These are phyloP conservation scores for Fusarium phyllophilum DNA, from an alignment of 2,329 filamentous ascomycete genomes.

Conservation along the genomic window DNA sequence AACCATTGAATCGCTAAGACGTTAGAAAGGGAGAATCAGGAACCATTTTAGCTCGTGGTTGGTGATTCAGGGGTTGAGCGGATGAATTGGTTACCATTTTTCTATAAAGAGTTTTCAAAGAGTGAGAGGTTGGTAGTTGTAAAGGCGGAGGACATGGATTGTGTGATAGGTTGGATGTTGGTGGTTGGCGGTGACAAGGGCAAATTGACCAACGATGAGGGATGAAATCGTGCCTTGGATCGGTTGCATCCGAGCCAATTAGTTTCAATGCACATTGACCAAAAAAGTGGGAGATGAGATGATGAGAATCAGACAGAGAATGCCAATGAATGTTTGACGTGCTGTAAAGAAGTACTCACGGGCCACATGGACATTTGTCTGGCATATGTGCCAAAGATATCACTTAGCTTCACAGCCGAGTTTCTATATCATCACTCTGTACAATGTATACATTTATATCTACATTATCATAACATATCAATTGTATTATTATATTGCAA, in stretches of 20 bases:
- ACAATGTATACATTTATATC: background rate
- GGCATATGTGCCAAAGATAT: background rate
- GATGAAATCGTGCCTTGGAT: slow-evolving; percentile 33
- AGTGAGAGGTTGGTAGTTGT: slow-evolving; percentile 25
- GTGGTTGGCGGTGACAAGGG: slow-evolving; percentile 22
- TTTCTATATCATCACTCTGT: background rate
- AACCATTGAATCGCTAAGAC: slow-evolving; percentile 39
- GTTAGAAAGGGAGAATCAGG: slow-evolving; percentile 22
- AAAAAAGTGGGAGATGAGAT: slow-evolving; percentile 26
- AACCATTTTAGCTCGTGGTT: slow-evolving; percentile 34
- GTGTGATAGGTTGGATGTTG: slow-evolving; percentile 16
- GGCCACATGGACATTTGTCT: slow-evolving; percentile 7
- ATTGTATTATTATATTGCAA: background rate
- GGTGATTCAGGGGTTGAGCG: slow-evolving; percentile 21
- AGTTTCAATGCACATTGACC: slow-evolving; percentile 8
- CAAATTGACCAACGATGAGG: background rate
- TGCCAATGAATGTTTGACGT: background rate
- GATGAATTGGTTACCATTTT: background rate
- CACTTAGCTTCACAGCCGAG: background rate
- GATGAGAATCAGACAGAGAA: background rate
- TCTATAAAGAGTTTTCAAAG: background rate
- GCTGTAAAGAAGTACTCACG: slow-evolving; percentile 15
- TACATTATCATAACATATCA: background rate
- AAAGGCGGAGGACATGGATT: slow-evolving; percentile 8
- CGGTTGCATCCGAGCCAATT: slow-evolving; percentile 38